phyloP scores from a whole-genome alignment of 2,329 filamentous ascomycete species.

The Clarireedia sp. region DNA sequence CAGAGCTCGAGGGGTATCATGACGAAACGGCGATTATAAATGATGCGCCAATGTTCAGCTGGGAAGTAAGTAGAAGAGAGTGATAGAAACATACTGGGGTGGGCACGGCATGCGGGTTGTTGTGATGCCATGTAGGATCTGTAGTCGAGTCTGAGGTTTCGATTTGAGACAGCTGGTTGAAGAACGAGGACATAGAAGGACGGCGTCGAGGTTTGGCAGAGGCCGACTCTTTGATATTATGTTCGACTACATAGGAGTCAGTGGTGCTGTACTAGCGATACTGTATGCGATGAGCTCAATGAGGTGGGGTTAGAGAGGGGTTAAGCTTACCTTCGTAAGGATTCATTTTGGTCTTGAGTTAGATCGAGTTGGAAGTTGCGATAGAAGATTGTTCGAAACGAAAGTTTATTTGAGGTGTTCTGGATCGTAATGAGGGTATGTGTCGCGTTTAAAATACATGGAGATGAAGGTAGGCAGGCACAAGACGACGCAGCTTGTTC shows the following conservation, averaged over 20 bases:
- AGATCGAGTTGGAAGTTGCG: no score
- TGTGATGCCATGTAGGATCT: conserved; percentile 18
- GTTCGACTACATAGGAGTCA: conserved; percentile 44
- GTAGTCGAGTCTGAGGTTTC: conserved; percentile 26
- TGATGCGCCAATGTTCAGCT: no score
- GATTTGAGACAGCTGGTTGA: conserved; percentile 42
- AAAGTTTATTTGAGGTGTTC: no score
- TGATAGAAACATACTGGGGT: conserved; percentile 35
- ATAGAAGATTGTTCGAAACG: no score
- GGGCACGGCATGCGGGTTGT: conserved; percentile 50
- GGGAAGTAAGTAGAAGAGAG: background rate
- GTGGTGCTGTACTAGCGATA: no score
- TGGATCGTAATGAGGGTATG: background rate
- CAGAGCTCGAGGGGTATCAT: background rate
- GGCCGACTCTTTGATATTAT: conserved; percentile 45
- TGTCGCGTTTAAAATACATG: background rate
- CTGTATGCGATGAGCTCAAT: no score
- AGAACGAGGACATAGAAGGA: conserved; percentile 57
- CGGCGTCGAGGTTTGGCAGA: conserved; percentile 37
- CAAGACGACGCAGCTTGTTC: background rate
- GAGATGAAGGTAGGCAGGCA: background rate
- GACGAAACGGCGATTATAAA: no score
- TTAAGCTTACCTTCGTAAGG: conserved; percentile 45
- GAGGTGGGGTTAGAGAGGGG: conserved; percentile 8
- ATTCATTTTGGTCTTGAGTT: conserved; percentile 24